Evolutionary conservation across 331 rosid species (phyloP).

Genomic region (Arachis monticola): DNA sequence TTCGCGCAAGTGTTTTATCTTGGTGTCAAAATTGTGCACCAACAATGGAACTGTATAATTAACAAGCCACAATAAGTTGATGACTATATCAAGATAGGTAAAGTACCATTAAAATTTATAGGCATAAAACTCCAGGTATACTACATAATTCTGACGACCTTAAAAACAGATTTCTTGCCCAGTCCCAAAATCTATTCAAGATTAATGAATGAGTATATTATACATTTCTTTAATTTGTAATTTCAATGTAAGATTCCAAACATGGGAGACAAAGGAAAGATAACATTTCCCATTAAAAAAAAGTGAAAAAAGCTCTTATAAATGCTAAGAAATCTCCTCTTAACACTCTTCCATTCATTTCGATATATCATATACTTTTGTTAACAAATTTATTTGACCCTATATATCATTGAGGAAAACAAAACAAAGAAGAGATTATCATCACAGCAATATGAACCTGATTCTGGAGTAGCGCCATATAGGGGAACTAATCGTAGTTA

Average conservation of each 20-base stretch:
- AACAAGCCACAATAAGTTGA: no score
- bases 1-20: no score
- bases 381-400: slow-evolving; percentile 11
- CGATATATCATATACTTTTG: neutral
- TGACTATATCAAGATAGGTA: no score
- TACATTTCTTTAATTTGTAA: neutral
- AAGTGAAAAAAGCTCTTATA: neutral
- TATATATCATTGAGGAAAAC: slow-evolving; percentile 22
- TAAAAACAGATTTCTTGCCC: slow-evolving; percentile 19
- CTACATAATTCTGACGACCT: neutral
- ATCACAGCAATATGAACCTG: slow-evolving; percentile 32
- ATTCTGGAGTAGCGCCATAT: neutral
- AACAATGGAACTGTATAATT: no score
- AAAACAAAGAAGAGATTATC: neutral
- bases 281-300: neutral
- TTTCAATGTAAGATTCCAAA: neutral
- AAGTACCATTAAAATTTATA: neutral
- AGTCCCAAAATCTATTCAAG: slow-evolving; percentile 13
- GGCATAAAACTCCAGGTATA: slow-evolving; percentile 1
- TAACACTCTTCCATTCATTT: neutral
- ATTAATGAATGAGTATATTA: neutral
- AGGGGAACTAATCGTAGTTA: slow-evolving; percentile 36
- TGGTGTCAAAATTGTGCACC: no score
- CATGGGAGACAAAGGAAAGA: neutral
- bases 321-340: slow-evolving; percentile 13